These are phyloP conservation scores for Lactarius quietus DNA, from an alignment of 768 basidiomycete species.

Conservation along the genomic window DNA sequence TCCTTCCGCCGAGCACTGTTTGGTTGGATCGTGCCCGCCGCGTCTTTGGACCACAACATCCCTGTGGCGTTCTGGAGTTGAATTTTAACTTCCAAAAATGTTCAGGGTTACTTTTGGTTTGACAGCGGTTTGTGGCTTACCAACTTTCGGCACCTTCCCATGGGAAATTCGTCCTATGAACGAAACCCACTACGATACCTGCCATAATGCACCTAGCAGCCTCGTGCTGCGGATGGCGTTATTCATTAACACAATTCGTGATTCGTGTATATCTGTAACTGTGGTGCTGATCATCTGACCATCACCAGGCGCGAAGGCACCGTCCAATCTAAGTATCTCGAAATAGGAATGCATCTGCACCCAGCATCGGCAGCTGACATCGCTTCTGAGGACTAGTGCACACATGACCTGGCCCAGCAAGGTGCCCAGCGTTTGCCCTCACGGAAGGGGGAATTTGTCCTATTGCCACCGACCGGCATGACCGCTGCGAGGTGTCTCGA, in stretches of 20 bases:
- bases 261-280: not conserved
- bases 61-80: constrained; percentile 13
- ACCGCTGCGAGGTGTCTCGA: not conserved
- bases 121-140: constrained; percentile 10
- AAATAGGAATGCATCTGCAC: not conserved
- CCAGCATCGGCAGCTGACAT: not conserved
- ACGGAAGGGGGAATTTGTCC: constrained; percentile 7
- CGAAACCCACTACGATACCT: constrained; percentile 4
- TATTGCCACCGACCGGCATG: constrained; percentile 6
- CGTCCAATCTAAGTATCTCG: not conserved
- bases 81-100: not conserved
- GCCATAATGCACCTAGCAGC: not conserved
- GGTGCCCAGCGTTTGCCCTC: constrained; percentile 2
- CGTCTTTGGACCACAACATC: not conserved
- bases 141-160: not conserved
- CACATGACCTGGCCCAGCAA: constrained; percentile 16
- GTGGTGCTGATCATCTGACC: constrained; percentile 1
- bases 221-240: constrained; percentile 9
- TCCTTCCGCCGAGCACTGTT: not conserved
- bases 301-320: constrained; percentile 5
- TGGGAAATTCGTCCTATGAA: constrained; percentile 6
- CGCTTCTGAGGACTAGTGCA: not conserved
- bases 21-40: not conserved
- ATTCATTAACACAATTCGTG: constrained; percentile 1
- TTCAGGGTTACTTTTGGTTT: constrained; percentile 7